Conservation (phyloP, 805 yeast species). For the Lipomyces anomalus region DNA sequence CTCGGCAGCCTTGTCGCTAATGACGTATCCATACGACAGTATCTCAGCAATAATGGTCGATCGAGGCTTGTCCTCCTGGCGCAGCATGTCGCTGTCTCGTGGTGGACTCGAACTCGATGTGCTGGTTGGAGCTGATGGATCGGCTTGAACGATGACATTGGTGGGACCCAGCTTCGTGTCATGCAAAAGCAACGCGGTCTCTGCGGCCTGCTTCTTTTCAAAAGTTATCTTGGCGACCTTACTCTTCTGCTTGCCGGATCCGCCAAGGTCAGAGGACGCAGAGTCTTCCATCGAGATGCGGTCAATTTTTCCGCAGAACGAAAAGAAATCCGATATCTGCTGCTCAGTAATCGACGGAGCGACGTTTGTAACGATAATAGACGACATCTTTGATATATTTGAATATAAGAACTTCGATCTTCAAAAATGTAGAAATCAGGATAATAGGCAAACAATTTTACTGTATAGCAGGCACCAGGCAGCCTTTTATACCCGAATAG, state of each 20-base stretch:
- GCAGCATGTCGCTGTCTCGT: slow-evolving; percentile 33
- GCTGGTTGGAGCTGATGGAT: slow-evolving; percentile 30
- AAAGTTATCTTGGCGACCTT: slow-evolving; percentile 50
- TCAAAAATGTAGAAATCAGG: too few species aligned
- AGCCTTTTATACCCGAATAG: too few species aligned
- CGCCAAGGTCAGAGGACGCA: slow-evolving; percentile 25
- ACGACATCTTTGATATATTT: slow-evolving; percentile 6
- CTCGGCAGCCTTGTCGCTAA: slow-evolving; percentile 56
- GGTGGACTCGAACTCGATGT: slow-evolving; percentile 20
- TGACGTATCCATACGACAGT: slow-evolving; percentile 63
- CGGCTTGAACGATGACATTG: slow-evolving; percentile 43
- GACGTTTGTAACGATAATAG: slow-evolving; percentile 53
- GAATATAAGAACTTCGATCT: too few species aligned
- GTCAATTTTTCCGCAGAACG: slow-evolving; percentile 61
- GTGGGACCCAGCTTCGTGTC: slow-evolving; percentile 68
- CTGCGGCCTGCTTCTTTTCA: slow-evolving; percentile 53
- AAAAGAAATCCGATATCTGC: slow-evolving; percentile 59
- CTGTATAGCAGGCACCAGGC: too few species aligned
- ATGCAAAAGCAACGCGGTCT: slow-evolving; percentile 63
- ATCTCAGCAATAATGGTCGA: slow-evolving; percentile 70
- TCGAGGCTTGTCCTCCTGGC: slow-evolving; percentile 75
- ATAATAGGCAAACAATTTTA: too few species aligned
- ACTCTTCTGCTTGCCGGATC: slow-evolving; percentile 33
- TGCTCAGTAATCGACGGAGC: slow-evolving; percentile 45
- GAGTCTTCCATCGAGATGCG: slow-evolving; percentile 22